phyloP scores from a whole-genome alignment of 2,329 filamentous ascomycete species.

The Bipolaris sorokiniana region DNA sequence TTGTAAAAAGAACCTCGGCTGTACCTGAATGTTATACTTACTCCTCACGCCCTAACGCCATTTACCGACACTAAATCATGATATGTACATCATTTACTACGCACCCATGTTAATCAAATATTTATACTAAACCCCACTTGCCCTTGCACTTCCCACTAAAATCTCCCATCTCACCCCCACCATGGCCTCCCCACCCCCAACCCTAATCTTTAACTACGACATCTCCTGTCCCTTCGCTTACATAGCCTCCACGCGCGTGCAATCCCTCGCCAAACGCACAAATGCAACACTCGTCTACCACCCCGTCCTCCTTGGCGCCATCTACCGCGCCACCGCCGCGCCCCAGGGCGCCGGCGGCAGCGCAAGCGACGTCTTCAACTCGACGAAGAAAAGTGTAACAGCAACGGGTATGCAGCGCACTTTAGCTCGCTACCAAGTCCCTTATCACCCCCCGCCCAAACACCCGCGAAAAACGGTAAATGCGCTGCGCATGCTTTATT shows the following conservation, averaged over 20 bases:
- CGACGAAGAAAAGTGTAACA: constrained; percentile 42
- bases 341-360: constrained; percentile 46
- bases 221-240: constrained; percentile 50
- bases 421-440: constrained; percentile 37
- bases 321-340: constrained; percentile 45
- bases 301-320: constrained; percentile 44
- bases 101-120: neutral
- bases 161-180: neutral
- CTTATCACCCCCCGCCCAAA: constrained; percentile 39
- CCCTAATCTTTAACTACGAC: constrained; percentile 40
- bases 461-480: constrained; percentile 45
- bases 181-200: constrained; percentile 19
- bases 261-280: constrained; percentile 38
- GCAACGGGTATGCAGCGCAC: constrained; percentile 39
- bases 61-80: constrained; percentile 8
- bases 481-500: constrained; percentile 40
- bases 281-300: constrained; percentile 33
- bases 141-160: neutral
- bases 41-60: constrained; percentile 6
- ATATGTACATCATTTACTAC: neutral
- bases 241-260: constrained; percentile 44
- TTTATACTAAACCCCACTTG: neutral
- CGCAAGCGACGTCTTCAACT: constrained; percentile 45
- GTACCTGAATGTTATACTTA: constrained; percentile 1
- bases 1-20: constrained; percentile 8